Evolutionary conservation across 2,329 filamentous ascomycete species (phyloP).

Genomic region (Arachnopeziza araneosa): DNA sequence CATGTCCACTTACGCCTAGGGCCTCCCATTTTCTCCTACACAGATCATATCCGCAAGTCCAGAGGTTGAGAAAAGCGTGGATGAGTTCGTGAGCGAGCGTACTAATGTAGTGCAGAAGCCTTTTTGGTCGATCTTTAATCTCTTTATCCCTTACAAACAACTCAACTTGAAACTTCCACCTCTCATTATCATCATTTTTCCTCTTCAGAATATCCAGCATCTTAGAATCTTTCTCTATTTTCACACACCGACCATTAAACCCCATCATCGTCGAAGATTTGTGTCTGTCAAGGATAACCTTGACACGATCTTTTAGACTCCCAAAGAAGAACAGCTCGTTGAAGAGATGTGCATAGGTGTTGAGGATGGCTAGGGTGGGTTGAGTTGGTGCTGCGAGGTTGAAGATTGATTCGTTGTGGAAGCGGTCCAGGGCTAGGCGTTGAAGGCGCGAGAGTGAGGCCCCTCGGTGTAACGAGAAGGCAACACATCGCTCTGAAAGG

Average conservation of each 20-base stretch:
- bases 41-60: background rate
- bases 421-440: slow-evolving; percentile 1
- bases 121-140: background rate
- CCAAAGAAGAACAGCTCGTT: slow-evolving; percentile 13
- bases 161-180: background rate
- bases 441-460: slow-evolving; percentile 1
- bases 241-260: background rate
- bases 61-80: slow-evolving; percentile 5
- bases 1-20: slow-evolving; percentile 2
- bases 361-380: background rate
- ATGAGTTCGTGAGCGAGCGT: slow-evolving; percentile 10
- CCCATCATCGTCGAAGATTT: background rate
- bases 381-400: background rate
- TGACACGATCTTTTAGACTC: background rate
- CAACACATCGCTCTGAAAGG: slow-evolving; percentile 1
- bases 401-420: slow-evolving; percentile 2
- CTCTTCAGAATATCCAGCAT: background rate
- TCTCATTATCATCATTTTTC: background rate
- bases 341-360: slow-evolving; percentile 6
- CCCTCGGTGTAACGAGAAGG: slow-evolving; percentile 3
- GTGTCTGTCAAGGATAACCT: background rate
- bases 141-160: background rate
- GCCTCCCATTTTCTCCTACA: slow-evolving; percentile 1
- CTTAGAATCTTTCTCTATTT: background rate
- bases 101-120: background rate